Base-by-base conservation (phyloP, 2,329 filamentous ascomycete genomes). In the Leptoxyphium fumago region DNA sequence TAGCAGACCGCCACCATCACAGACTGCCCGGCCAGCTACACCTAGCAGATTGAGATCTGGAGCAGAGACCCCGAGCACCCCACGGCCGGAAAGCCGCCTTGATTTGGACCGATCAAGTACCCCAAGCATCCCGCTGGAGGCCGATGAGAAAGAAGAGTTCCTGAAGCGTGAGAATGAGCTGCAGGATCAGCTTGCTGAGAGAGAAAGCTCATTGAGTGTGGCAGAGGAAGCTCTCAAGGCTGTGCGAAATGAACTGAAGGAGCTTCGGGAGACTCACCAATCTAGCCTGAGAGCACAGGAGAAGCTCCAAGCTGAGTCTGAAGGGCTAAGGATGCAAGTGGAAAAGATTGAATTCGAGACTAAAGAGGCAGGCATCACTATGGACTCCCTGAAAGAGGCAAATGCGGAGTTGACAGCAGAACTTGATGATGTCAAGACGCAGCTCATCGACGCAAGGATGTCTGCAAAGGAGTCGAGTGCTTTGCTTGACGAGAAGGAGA, bases 71-170 rank as follows among this genome's bases (percentile, higher is more conserved):
- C 71, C 72, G 7, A 71, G 70, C 39, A 61, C 58, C n/a, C 56
- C 59, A 14, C 66, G 78, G 50, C 74, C 78, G 8, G 78, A 82
- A 49, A 80, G 77, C 15, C 65, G 77, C 43, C 66, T 84, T 46
- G 82, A 87, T 5, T 41, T 71, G 7, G 89, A 96, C 51, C 78
- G 89, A 40, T 78, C 88, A 13, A 83, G 81, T 42, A 96, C 89
- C 10, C 89, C 89, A 2, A 88, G 84, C 57, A 70, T 95, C 52
- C 78, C 85, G 34, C 71, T 96, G 47, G 91, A 98, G 45, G 95
- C 94, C 66, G 91, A 98, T 54, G 91, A 98, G 66, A 81, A 87
- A 48, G 91, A 98, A 57, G 91, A 98, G 61, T 98, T 96, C 57
- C 64, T 98, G 51, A 78, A 86, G 55, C 79, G 91, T 44, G 91